Percentiles rank a stretch among this genome's conserved stretches.
These are phyloP conservation scores for Globisporangium sylvaticum DNA, from an alignment of 352 stramenopile genomes.

Conservation along the genomic window DNA sequence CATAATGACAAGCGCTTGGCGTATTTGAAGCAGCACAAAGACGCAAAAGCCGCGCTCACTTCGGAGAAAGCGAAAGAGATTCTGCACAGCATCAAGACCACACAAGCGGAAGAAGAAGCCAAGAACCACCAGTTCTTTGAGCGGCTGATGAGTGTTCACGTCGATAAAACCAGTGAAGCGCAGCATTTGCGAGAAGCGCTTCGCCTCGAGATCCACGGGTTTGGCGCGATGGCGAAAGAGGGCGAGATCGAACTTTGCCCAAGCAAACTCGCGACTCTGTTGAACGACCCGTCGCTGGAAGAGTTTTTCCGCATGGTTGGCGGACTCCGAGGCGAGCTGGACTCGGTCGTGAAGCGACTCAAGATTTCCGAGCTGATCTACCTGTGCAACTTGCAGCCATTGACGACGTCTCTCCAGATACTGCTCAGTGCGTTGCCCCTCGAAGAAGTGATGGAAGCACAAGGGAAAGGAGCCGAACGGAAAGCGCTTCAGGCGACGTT, in stretches of 20 bases:
- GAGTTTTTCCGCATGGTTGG: constrained; percentile 82
- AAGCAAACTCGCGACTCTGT: constrained; percentile 24
- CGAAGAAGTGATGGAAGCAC: constrained; percentile 58
- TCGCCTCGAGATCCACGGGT: constrained; percentile 53
- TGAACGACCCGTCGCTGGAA: constrained; percentile 53
- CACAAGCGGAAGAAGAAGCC: constrained; percentile 69
- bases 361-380: constrained; percentile 79
- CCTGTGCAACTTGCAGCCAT: constrained; percentile 37
- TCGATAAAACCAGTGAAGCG: constrained; percentile 31
- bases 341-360: constrained; percentile 60
- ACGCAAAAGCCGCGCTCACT: constrained; percentile 35
- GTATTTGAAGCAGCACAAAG: constrained; percentile 44
- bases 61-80: constrained; percentile 36
- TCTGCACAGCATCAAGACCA: constrained; percentile 34
- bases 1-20: constrained; percentile 52
- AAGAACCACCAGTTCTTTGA: constrained; percentile 57
- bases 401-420: constrained; percentile 31
- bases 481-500: constrained; percentile 71
- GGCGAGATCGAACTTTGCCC: constrained; percentile 38
- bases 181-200: constrained; percentile 39
- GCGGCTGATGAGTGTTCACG: constrained; percentile 35
- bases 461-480: constrained; percentile 72
- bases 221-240: constrained; percentile 58
- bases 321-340: constrained; percentile 73
- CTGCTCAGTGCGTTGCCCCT: constrained; percentile 68